phyloP scores from a whole-genome alignment of 1,284 basidiomycete genomes.

The Moesziomyces globuligerus region DNA sequence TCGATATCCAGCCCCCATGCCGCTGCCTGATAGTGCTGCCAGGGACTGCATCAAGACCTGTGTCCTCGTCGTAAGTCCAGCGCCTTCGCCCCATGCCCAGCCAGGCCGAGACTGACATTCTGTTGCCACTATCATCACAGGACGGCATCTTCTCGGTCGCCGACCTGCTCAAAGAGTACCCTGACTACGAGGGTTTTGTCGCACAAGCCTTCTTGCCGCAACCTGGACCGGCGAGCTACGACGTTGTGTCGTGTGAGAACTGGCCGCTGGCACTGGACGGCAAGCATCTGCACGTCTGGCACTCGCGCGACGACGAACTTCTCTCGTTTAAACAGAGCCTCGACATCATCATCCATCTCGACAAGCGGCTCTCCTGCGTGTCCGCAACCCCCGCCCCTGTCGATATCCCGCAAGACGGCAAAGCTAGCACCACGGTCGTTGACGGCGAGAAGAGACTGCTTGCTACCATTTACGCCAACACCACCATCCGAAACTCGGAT shows the following conservation, averaged over 20 bases:
- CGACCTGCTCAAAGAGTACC: constrained; percentile 32
- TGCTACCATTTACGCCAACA: constrained; percentile 10
- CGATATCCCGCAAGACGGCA: constrained; percentile 22
- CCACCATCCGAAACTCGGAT: constrained; percentile 8
- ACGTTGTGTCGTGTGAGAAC: constrained; percentile 25
- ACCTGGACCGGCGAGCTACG: constrained; percentile 30
- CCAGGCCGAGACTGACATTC: not conserved
- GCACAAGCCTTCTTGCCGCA: constrained; percentile 40
- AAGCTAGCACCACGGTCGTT: constrained; percentile 20
- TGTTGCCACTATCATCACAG: constrained; percentile 3
- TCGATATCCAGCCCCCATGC: constrained; percentile 19
- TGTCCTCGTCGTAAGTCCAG: constrained; percentile 36
- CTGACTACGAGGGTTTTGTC: constrained; percentile 42
- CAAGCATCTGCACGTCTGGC: constrained; percentile 35
- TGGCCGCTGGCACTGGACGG: constrained; percentile 25
- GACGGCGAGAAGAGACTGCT: constrained; percentile 26
- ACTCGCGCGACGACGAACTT: constrained; percentile 38
- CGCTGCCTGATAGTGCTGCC: constrained; percentile 3
- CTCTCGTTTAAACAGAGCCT: constrained; percentile 43
- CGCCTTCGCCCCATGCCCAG: not conserved
- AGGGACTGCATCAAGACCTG: constrained; percentile 20
- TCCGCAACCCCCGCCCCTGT: not conserved
- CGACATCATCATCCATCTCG: constrained; percentile 23
- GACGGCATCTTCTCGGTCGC: constrained; percentile 39
- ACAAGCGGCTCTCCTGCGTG: constrained; percentile 2